These are phyloP conservation scores for Ulota crispa DNA, from an alignment of 225 moss, liverwort and hornwort species.

Conservation along the genomic window DNA sequence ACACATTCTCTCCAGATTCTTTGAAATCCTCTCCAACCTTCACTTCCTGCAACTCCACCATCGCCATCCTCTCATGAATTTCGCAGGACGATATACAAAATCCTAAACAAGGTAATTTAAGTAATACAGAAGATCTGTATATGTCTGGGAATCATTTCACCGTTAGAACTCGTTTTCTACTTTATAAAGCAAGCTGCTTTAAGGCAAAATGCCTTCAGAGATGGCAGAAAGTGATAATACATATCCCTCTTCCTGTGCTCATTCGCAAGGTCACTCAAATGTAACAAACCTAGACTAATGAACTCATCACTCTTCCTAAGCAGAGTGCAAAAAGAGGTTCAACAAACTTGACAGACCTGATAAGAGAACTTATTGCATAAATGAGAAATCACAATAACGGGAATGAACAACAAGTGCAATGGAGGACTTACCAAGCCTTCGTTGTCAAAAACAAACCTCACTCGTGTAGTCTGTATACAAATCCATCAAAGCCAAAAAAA, in stretches of 20 bases:
- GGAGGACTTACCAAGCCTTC: conserved; percentile 68
- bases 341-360: neutral
- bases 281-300: neutral
- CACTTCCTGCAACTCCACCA: conserved; percentile 69
- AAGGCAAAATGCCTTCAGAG: neutral
- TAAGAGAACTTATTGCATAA: neutral
- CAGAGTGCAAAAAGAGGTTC: neutral
- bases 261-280: neutral
- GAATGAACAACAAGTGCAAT: neutral
- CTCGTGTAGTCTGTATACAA: conserved; percentile 60
- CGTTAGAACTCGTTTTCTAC: neutral
- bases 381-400: neutral
- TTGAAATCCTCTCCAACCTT: conserved; percentile 72
- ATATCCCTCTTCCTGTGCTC: neutral
- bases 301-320: neutral
- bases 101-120: neutral
- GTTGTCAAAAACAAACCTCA: conserved; percentile 74
- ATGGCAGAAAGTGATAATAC: neutral
- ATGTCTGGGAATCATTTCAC: neutral
- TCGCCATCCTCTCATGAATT: neutral
- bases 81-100: neutral
- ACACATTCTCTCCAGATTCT: conserved; percentile 75
- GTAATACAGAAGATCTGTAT: neutral
- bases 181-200: neutral
- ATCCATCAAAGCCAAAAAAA: conserved; percentile 15